A percentile compares a stretch with the other conserved stretches of the same genome.
Evolutionary conservation across 306 rosid species (phyloP).

Genomic region (Fragaria iinumae): DNA sequence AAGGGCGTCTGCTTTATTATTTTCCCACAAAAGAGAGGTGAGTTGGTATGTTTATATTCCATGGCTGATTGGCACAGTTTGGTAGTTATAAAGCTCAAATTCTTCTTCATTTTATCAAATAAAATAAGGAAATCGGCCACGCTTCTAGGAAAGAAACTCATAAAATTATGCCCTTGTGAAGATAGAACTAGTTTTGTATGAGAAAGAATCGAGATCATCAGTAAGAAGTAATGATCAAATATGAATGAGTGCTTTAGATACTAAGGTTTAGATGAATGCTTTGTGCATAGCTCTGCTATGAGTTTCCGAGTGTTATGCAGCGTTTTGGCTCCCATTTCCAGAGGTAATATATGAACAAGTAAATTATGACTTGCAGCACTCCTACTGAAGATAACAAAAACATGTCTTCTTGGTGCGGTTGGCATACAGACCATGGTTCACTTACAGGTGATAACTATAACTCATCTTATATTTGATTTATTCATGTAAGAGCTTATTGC

Average conservation of each 20-base stretch:
- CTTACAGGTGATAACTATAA: conserved; percentile 68
- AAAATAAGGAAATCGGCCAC: too few species aligned
- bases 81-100: not conserved
- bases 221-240: not conserved
- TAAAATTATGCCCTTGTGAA: not conserved
- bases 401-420: conserved; percentile 93
- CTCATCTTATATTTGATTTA: not conserved
- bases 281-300: not conserved
- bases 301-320: not conserved
- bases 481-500: conserved; percentile 3
- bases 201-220: not conserved
- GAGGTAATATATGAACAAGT: conserved; percentile 19
- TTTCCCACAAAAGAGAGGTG: conserved; percentile 81
- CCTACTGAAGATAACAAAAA: conserved; percentile 43
- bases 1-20: conserved; percentile 93
- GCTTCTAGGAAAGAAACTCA: not conserved
- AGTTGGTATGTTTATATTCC: not conserved
- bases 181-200: not conserved
- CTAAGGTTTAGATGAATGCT: not conserved
- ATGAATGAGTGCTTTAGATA: not conserved
- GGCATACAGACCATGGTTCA: conserved; percentile 98
- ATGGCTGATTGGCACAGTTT: not conserved
- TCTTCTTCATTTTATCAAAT: not conserved
- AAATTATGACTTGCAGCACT: conserved; percentile 44
- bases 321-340: not conserved